Conservation (phyloP, 257 asterid species). For the Coffea canephora region DNA sequence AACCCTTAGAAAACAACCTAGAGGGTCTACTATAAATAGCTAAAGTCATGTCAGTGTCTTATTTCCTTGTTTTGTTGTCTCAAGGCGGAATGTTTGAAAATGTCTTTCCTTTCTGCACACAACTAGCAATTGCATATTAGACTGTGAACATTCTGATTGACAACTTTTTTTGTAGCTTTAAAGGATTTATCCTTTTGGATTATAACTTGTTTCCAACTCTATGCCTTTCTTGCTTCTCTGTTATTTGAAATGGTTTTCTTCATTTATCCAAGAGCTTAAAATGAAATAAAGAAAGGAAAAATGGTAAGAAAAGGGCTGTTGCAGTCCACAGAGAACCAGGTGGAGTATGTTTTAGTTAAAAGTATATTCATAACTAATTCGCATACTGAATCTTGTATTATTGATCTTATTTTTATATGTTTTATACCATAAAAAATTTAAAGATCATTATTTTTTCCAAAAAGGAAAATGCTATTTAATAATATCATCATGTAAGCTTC, state of each 20-base stretch:
- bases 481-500: neutral
- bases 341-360: neutral
- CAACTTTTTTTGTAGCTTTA: neutral
- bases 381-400: neutral
- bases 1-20: neutral
- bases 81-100: neutral
- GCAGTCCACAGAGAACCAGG: neutral
- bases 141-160: neutral
- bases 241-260: neutral
- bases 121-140: neutral
- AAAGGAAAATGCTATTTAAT: neutral
- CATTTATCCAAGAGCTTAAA: neutral
- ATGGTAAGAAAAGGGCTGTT: neutral
- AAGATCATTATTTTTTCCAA: neutral
- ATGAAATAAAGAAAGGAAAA: neutral
- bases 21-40: neutral
- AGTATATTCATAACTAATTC: neutral
- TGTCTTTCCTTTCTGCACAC: neutral
- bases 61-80: neutral
- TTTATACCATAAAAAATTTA: too few species aligned
- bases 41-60: neutral
- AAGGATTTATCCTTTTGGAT: neutral
- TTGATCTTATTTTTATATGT: too few species aligned
- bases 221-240: neutral
- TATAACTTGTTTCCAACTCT: neutral